These are phyloP conservation scores for Pythium aquatile DNA, from an alignment of 352 stramenopile genomes.

Conservation along the genomic window DNA sequence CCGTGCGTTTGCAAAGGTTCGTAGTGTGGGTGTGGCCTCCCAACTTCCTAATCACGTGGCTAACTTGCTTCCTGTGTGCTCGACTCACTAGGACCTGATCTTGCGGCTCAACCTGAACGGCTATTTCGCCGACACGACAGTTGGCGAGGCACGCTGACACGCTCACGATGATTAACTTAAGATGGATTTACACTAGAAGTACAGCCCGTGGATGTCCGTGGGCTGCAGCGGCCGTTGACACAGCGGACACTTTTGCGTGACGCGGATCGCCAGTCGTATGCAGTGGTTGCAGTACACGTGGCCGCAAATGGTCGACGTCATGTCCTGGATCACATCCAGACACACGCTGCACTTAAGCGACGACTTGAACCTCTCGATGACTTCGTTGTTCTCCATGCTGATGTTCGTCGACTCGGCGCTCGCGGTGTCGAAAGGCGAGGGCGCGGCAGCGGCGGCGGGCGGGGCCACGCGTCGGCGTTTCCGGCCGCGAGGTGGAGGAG, in stretches of 20 bases:
- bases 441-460: not conserved
- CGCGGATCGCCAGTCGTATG: slow-evolving; percentile 64
- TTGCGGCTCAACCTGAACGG: slow-evolving; percentile 61
- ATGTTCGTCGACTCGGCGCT: slow-evolving; percentile 66
- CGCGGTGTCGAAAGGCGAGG: slow-evolving; percentile 34
- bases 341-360: slow-evolving; percentile 85
- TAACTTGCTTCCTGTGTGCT: slow-evolving; percentile 20
- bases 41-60: not conserved
- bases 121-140: slow-evolving; percentile 24
- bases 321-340: slow-evolving; percentile 71
- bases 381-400: slow-evolving; percentile 74
- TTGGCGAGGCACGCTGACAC: not conserved
- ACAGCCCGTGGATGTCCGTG: slow-evolving; percentile 79
- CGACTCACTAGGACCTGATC: slow-evolving; percentile 41
- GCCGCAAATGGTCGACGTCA: slow-evolving; percentile 78
- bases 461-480: slow-evolving; percentile 18
- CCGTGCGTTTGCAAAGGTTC: slow-evolving; percentile 21
- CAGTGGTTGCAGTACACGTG: slow-evolving; percentile 80
- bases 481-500: not conserved
- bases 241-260: slow-evolving; percentile 73
- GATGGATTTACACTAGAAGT: slow-evolving; percentile 41
- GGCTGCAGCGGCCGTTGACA: slow-evolving; percentile 60
- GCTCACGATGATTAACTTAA: slow-evolving; percentile 26
- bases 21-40: not conserved
- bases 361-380: slow-evolving; percentile 70